Evolutionary conservation across 257 asterid genomes (phyloP), one percentile per base, ranked within the genome.

Genomic region (Nicotiana tabacum): DNA sequence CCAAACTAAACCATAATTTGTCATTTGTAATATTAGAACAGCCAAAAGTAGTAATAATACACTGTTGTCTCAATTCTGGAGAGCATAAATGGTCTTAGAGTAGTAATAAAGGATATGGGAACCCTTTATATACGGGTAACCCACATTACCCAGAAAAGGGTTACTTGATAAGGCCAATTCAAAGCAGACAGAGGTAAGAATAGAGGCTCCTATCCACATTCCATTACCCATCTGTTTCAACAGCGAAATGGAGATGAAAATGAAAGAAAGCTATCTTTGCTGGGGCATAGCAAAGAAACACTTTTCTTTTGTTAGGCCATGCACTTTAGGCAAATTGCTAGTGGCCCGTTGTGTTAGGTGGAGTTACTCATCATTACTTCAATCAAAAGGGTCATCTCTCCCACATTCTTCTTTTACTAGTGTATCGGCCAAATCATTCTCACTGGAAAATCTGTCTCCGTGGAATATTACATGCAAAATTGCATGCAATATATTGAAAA

Each of bases 381-480:
- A 66, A 87, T 77, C 81, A 89, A 82, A 55, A 85, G n/a, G 83
- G 78, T 81, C 85, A 39, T 24, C 61, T 76, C 53, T 66, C 35
- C 43, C 66, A n/a, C 37, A 76, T 77, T 48, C 78, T 43, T 43
- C 77, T 24, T 68, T 56, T 27, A 66, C 37, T 61, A n/a, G 43
- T 65, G 11, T 65, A 43, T 51, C 13, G 81, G 68, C 80, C 74
- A 82, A 85, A 85, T 87, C 85, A 83, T 89, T 87, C 62, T 82
- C 84, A 43, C 78, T 48, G 15, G 89, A 85, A 87, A 85, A 87
- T 85, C 88, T 87, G 88, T 89, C 87, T 77, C 86, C 87, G 82
- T 33, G 35, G 53, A 78, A 81, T 21, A 83, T 81, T 27, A 84
- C 78, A 79, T 66, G 84, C 85, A 83, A 81, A 80, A 56, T 80